Evolutionary conservation across 148 eudicot species (phyloP).

Genomic region (Chenopodium berlandieri): DNA sequence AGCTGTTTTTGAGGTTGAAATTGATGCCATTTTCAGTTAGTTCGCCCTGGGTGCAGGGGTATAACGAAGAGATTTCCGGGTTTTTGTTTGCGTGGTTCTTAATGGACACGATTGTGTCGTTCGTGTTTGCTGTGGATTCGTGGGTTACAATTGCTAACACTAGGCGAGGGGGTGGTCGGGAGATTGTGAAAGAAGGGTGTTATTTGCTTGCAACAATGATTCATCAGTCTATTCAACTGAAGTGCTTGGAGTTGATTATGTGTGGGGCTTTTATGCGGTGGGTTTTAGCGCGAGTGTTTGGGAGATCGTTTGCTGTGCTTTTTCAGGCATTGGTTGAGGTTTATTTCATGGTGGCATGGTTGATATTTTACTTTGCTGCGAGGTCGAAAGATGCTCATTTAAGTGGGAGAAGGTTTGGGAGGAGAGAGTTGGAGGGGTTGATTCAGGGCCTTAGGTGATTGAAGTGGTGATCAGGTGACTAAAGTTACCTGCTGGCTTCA

Average conservation of each 20-base stretch:
- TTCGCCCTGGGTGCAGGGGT: constrained; percentile 56
- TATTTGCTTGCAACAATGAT: constrained; percentile 58
- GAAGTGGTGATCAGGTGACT: constrained; percentile 25
- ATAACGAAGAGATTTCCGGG: constrained; percentile 57
- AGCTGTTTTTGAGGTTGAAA: constrained; percentile 78
- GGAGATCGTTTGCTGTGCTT: constrained; percentile 47
- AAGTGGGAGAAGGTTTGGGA: constrained; percentile 73
- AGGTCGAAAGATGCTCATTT: constrained; percentile 60
- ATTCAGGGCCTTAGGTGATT: constrained; percentile 53
- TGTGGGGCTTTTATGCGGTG: constrained; percentile 68
- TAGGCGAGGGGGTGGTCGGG: constrained; percentile 71
- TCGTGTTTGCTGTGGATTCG: constrained; percentile 70
- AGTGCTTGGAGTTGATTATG: constrained; percentile 68
- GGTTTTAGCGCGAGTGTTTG: constrained; percentile 48
- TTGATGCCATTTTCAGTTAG: constrained; percentile 78
- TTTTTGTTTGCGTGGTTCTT: constrained; percentile 73
- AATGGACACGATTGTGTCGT: constrained; percentile 60
- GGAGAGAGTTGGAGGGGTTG: constrained; percentile 72
- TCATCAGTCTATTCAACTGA: constrained; percentile 57
- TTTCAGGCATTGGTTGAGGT: constrained; percentile 73
- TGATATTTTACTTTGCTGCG: constrained; percentile 68
- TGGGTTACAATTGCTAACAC: constrained; percentile 79
- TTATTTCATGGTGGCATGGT: constrained; percentile 87
- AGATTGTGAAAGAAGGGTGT: constrained; percentile 79
- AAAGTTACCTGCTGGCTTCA: constrained; percentile 22